These are phyloP conservation scores for Pyracantha coccinea DNA, from an alignment of 331 rosid genomes.

Conservation along the genomic window DNA sequence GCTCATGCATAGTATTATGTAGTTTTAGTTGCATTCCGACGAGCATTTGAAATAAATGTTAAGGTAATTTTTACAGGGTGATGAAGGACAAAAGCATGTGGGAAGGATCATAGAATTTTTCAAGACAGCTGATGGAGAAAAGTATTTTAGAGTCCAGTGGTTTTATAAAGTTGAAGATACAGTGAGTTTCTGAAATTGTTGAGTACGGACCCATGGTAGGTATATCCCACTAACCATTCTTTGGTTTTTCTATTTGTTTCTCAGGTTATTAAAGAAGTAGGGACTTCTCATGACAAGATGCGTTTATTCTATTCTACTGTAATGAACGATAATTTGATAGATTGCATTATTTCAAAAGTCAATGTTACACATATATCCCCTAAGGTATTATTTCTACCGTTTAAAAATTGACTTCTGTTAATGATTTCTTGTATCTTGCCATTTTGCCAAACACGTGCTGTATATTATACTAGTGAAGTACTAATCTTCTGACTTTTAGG, in stretches of 20 bases:
- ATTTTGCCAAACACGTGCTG: neutral
- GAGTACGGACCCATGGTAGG: conserved; percentile 4
- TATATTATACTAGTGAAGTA: neutral
- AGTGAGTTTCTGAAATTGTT: conserved; percentile 35
- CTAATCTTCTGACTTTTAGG: conserved; percentile 20
- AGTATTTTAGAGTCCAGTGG: conserved; percentile 89
- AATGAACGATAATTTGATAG: conserved; percentile 83
- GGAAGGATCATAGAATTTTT: conserved; percentile 89
- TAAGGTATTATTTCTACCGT: conserved; percentile 42
- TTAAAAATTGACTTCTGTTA: conserved; percentile 8
- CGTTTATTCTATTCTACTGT: conserved; percentile 83
- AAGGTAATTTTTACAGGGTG: conserved; percentile 54
- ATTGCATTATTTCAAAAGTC: conserved; percentile 67
- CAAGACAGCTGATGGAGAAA: conserved; percentile 50
- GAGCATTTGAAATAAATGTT: conserved; percentile 8
- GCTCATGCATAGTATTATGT: neutral
- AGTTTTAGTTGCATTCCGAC: neutral
- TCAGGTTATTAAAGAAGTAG: conserved; percentile 68
- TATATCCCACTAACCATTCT: conserved; percentile 8
- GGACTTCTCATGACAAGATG: conserved; percentile 72
- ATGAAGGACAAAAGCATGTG: conserved; percentile 46
- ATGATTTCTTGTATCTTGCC: conserved; percentile 1
- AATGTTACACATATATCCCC: conserved; percentile 47
- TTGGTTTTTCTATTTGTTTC: conserved; percentile 16
- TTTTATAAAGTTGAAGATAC: conserved; percentile 89